Conservation (phyloP, 768 basidiomycete genomes). For the Dentipellis sp. region DNA sequence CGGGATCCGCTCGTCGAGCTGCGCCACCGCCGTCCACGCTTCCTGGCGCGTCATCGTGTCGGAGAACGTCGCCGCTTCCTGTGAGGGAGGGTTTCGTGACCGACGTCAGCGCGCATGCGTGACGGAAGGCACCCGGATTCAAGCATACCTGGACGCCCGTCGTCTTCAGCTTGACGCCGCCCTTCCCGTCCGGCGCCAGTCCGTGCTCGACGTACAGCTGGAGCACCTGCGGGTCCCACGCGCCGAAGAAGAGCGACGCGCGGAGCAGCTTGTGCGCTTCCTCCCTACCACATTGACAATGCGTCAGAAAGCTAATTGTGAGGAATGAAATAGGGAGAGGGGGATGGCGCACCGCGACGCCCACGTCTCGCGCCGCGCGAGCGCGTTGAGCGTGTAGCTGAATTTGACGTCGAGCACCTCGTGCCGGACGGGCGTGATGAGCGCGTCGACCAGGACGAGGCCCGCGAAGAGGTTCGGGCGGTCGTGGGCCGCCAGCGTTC, state of each 20-base stretch:
- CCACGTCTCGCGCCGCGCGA: slow-evolving; percentile 58
- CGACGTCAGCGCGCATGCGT: too few relatives aligned
- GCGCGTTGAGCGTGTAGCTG: slow-evolving; percentile 30
- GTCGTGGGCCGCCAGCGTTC: slow-evolving; percentile 55
- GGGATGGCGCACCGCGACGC: slow-evolving; percentile 35
- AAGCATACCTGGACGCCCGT: slow-evolving; percentile 36
- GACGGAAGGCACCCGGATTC: too few relatives aligned
- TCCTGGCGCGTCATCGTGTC: slow-evolving; percentile 30
- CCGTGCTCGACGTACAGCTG: slow-evolving; percentile 52
- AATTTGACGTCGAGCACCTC: neutral
- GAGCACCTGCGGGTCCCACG: slow-evolving; percentile 62
- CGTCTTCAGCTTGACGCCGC: slow-evolving; percentile 52
- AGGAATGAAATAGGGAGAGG: neutral
- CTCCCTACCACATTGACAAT: slow-evolving; percentile 30
- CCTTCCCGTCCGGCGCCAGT: slow-evolving; percentile 29
- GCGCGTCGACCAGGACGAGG: slow-evolving; percentile 72
- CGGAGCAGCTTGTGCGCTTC: slow-evolving; percentile 45
- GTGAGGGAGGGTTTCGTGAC: neutral
- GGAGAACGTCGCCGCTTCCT: slow-evolving; percentile 53
- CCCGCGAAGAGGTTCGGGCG: slow-evolving; percentile 61
- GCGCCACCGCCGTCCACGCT: slow-evolving; percentile 26
- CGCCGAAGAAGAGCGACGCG: slow-evolving; percentile 54
- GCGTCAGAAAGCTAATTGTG: neutral
- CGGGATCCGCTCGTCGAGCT: slow-evolving; percentile 39
- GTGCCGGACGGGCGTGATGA: slow-evolving; percentile 32